Percentiles rank a stretch among this genome's conserved stretches.
Evolutionary conservation across 352 stramenopile species (phyloP).

Genomic region (Phytophthora ramorum): DNA sequence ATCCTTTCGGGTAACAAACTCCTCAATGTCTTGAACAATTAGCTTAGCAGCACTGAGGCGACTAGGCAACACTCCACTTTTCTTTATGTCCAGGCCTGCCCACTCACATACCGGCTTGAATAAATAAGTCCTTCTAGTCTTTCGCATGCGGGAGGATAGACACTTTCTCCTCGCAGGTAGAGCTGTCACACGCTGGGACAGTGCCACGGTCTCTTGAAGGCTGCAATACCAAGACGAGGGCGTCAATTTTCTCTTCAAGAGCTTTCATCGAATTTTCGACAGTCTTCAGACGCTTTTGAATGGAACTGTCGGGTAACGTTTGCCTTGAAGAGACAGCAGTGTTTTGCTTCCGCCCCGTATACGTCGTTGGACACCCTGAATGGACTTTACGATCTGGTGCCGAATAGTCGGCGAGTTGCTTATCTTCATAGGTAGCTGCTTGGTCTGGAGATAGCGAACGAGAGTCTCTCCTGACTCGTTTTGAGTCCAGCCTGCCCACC

Average conservation of each 20-base stretch:
- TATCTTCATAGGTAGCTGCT: slow-evolving; percentile 8
- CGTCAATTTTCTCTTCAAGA: slow-evolving; percentile 8
- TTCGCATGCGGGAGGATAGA: slow-evolving; percentile 4
- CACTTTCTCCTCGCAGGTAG: not conserved
- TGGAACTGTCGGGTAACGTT: not conserved
- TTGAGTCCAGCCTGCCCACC: slow-evolving; percentile 18
- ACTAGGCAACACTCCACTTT: not conserved
- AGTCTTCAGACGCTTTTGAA: slow-evolving; percentile 10
- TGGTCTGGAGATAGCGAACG: slow-evolving; percentile 15
- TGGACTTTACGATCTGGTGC: slow-evolving; percentile 2
- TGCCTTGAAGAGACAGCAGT: not conserved
- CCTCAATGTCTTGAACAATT: slow-evolving; percentile 2
- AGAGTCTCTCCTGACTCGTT: slow-evolving; percentile 17
- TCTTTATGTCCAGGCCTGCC: slow-evolving; percentile 8
- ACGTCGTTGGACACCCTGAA: slow-evolving; percentile 3
- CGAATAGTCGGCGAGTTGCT: slow-evolving; percentile 10
- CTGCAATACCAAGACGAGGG: slow-evolving; percentile 2
- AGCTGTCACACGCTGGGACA: not conserved
- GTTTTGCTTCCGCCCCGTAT: not conserved
- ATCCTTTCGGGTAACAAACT: not conserved
- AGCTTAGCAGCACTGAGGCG: slow-evolving; percentile 14
- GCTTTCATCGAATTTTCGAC: slow-evolving; percentile 3
- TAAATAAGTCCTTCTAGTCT: slow-evolving; percentile 5
- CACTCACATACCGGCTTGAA: slow-evolving; percentile 13
- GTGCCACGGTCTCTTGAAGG: not conserved